Percentiles rank a stretch among this genome's conserved stretches.
Evolutionary conservation across 768 basidiomycete species (phyloP).

Genomic region (Auriscalpium microsporum): DNA sequence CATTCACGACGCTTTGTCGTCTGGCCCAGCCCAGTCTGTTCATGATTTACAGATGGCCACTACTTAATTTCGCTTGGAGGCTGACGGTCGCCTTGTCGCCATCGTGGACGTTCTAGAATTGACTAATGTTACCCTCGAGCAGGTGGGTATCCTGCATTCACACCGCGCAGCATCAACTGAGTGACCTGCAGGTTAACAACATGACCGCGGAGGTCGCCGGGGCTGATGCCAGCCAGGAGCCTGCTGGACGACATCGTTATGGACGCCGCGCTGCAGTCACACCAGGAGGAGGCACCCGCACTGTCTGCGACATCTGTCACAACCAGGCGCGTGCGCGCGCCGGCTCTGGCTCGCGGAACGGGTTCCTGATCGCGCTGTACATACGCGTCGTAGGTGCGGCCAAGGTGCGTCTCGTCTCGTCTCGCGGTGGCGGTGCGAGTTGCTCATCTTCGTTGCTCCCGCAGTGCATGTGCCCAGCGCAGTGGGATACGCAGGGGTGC

Average conservation of each 20-base stretch:
- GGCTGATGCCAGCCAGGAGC: conserved; percentile 20
- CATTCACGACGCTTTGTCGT: conserved; percentile 55
- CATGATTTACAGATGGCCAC: conserved; percentile 65
- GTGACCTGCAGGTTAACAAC: conserved; percentile 71
- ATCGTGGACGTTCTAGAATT: conserved; percentile 97
- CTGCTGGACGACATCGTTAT: conserved; percentile 72
- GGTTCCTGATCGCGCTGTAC: conserved; percentile 5
- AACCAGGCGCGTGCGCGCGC: conserved; percentile 45
- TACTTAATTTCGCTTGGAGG: conserved; percentile 96
- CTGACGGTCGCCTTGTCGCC: conserved; percentile 84
- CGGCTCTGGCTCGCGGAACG: background rate
- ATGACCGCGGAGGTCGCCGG: conserved; percentile 52
- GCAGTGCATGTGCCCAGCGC: conserved; percentile 23
- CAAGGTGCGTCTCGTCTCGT: conserved; percentile 3
- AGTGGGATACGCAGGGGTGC: conserved; percentile 5
- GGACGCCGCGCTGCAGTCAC: conserved; percentile 67
- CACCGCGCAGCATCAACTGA: conserved; percentile 5
- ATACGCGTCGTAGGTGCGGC: conserved; percentile 6
- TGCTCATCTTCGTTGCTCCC: background rate
- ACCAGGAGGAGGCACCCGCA: conserved; percentile 57
- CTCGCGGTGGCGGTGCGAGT: background rate
- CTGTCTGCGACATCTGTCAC: conserved; percentile 59
- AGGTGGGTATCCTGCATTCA: conserved; percentile 39
- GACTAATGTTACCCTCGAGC: conserved; percentile 96
- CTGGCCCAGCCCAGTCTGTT: conserved; percentile 1